Conservation (phyloP, 2,329 filamentous ascomycete species). For the Colletotrichum cordylinicola region DNA sequence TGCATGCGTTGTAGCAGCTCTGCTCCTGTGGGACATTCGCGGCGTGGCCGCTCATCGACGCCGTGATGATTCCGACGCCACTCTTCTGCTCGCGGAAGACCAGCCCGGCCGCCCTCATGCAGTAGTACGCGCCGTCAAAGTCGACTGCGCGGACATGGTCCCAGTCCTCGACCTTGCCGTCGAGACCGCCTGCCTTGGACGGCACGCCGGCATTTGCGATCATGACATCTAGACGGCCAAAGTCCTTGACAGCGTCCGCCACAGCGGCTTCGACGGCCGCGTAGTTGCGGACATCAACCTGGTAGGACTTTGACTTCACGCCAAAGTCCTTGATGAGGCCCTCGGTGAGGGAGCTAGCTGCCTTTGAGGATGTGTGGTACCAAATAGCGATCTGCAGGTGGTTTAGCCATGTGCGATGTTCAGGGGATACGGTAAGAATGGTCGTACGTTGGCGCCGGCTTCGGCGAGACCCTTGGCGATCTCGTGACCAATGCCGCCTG, state of each 20-base stretch:
- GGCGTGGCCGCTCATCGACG: slow-evolving; percentile 38
- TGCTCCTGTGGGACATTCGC: slow-evolving; percentile 68
- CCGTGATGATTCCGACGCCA: slow-evolving; percentile 40
- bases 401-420: not conserved
- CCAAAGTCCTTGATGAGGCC: slow-evolving; percentile 3
- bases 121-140: slow-evolving; percentile 39
- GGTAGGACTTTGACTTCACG: slow-evolving; percentile 33
- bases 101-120: slow-evolving; percentile 34
- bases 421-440: not conserved
- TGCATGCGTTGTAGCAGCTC: slow-evolving; percentile 82
- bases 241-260: slow-evolving; percentile 37
- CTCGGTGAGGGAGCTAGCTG: not conserved
- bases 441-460: slow-evolving; percentile 14
- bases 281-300: slow-evolving; percentile 39
- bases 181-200: slow-evolving; percentile 34
- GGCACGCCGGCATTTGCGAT: slow-evolving; percentile 40
- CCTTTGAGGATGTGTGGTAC: slow-evolving; percentile 9
- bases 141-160: slow-evolving; percentile 33
- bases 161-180: slow-evolving; percentile 34
- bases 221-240: slow-evolving; percentile 39
- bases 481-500: slow-evolving; percentile 3
- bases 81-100: slow-evolving; percentile 37
- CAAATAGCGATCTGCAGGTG: not conserved
- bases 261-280: slow-evolving; percentile 29
- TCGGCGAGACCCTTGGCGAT: slow-evolving; percentile 8